Percentiles rank a stretch among this genome's conserved stretches.
Evolutionary conservation across 352 stramenopile genomes (phyloP).

Genomic region (Globisporangium spiculum): DNA sequence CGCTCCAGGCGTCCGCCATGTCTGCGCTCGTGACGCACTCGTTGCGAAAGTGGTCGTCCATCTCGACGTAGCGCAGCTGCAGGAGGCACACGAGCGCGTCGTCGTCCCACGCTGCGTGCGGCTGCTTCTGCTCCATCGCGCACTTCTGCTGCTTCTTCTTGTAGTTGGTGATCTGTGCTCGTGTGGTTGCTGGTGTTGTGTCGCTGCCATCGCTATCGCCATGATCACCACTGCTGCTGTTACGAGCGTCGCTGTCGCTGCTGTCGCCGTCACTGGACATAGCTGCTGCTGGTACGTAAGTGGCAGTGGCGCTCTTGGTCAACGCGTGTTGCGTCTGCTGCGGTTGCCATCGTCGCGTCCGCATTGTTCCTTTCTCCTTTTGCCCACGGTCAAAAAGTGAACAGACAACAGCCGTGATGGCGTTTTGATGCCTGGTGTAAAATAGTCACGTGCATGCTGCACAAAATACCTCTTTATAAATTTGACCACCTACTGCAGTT

Average conservation of each 20-base stretch:
- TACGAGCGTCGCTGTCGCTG: background rate
- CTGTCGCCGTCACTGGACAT: background rate
- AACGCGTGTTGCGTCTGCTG: background rate
- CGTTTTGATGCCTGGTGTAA: background rate
- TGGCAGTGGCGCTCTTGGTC: background rate
- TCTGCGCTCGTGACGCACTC: slow-evolving; percentile 1
- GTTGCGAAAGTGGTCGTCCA: background rate
- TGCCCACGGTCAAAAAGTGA: background rate
- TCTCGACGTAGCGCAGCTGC: slow-evolving; percentile 5
- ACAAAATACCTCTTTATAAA: too few relatives aligned
- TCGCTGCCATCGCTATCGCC: background rate
- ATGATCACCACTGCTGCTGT: background rate
- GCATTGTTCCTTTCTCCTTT: background rate
- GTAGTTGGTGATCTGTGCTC: background rate
- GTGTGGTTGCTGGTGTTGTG: background rate
- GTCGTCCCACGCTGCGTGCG: background rate
- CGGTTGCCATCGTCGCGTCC: slow-evolving; percentile 1
- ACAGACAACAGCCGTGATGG: background rate
- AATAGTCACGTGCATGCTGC: background rate
- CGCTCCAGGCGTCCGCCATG: background rate
- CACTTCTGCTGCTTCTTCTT: background rate
- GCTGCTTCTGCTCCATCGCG: background rate
- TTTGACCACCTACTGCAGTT: too few relatives aligned
- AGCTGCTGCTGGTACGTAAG: too few relatives aligned
- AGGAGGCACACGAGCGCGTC: slow-evolving; percentile 4